Conservation (phyloP, 371 early-diverging fungal genomes). For the Umbelopsis sp. region DNA sequence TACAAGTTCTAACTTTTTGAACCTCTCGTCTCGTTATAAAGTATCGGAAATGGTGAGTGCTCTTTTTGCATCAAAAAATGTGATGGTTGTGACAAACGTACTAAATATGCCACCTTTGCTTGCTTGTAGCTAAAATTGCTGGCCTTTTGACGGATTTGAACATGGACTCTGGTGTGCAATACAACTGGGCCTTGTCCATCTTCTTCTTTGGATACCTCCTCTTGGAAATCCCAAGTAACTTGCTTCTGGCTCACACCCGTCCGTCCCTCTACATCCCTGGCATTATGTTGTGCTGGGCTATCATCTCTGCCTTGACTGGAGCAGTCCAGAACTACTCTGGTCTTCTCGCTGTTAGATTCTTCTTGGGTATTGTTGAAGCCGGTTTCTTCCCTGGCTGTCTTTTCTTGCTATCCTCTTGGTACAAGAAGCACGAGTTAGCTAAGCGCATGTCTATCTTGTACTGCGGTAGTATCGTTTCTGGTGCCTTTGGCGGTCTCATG, state of each 20-base stretch:
- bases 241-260: slow-evolving; percentile 51
- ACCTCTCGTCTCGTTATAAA: background rate
- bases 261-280: slow-evolving; percentile 61
- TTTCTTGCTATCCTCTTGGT: slow-evolving; percentile 53
- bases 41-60: slow-evolving; percentile 15
- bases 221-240: slow-evolving; percentile 59
- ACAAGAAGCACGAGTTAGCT: slow-evolving; percentile 76
- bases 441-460: slow-evolving; percentile 72
- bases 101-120: background rate
- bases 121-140: slow-evolving; percentile 52
- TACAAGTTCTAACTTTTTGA: too few species aligned
- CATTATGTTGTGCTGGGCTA: slow-evolving; percentile 68
- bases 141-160: slow-evolving; percentile 55
- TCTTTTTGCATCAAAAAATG: background rate
- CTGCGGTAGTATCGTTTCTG: slow-evolving; percentile 63
- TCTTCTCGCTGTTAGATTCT: slow-evolving; percentile 62
- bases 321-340: slow-evolving; percentile 47
- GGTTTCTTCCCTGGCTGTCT: slow-evolving; percentile 11
- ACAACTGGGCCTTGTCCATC: slow-evolving; percentile 67
- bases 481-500: slow-evolving; percentile 72
- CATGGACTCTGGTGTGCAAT: slow-evolving; percentile 43
- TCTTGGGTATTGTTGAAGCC: slow-evolving; percentile 69
- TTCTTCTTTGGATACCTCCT: slow-evolving; percentile 78
- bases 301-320: slow-evolving; percentile 62
- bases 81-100: background rate